Percentiles rank a stretch among this genome's conserved stretches.
phyloP scores from a whole-genome alignment of 306 rosid genomes.

The Quercus variabilis region DNA sequence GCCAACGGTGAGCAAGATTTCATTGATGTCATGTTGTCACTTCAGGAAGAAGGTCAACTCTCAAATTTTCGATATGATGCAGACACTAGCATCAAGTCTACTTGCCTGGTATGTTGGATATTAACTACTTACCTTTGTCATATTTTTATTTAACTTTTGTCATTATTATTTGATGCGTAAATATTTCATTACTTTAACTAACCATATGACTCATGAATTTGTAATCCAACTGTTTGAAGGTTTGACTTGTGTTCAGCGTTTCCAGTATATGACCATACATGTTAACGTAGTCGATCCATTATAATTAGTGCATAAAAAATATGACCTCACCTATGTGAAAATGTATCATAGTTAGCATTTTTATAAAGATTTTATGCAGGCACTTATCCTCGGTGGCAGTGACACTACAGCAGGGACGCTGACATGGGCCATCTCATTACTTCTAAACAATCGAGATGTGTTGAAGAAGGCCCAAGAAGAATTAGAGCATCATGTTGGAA shows the following conservation, averaged over 20 bases:
- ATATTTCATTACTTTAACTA: no score
- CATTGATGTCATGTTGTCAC: slow-evolving; percentile 60
- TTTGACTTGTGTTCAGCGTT: no score
- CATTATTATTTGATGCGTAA: no score
- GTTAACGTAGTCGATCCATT: no score
- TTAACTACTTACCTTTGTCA: no score
- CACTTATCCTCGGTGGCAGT: slow-evolving; percentile 50
- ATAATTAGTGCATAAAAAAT: no score
- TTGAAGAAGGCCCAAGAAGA: slow-evolving; percentile 50
- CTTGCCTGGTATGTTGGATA: slow-evolving; percentile 43
- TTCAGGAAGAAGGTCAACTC: slow-evolving; percentile 30
- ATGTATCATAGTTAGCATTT: no score
- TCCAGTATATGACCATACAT: no score
- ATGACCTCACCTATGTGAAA: no score
- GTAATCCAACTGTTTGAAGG: no score
- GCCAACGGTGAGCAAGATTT: slow-evolving; percentile 42
- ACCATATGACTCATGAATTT: no score
- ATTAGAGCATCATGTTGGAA: slow-evolving; percentile 45
- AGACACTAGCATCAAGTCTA: slow-evolving; percentile 48
- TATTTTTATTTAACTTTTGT: no score
- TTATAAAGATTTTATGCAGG: slow-evolving; percentile 10
- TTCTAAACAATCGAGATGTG: slow-evolving; percentile 34
- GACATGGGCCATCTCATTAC: slow-evolving; percentile 56
- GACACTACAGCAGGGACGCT: slow-evolving; percentile 44
- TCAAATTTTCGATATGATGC: slow-evolving; percentile 37